Evolutionary conservation across 2,329 filamentous ascomycete genomes (phyloP).

Genomic region (Aureobasidium zeae): DNA sequence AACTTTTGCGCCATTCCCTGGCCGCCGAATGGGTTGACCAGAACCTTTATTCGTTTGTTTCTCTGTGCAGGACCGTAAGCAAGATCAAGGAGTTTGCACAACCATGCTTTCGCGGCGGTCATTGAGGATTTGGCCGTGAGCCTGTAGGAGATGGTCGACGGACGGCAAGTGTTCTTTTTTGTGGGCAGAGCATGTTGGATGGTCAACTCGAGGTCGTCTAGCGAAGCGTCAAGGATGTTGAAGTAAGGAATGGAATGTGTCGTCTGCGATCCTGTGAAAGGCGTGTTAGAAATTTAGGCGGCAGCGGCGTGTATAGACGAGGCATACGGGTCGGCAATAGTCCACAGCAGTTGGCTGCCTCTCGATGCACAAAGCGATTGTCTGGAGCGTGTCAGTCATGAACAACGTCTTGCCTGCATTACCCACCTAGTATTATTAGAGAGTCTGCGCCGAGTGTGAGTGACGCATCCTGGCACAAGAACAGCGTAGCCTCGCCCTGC

Average conservation of each 20-base stretch:
- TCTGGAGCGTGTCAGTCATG: constrained; percentile 33
- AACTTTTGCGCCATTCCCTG: constrained; percentile 65
- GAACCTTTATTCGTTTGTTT: constrained; percentile 70
- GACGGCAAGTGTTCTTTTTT: constrained; percentile 45
- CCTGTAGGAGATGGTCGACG: constrained; percentile 53
- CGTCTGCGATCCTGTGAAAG: constrained; percentile 30
- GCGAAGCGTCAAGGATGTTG: constrained; percentile 74
- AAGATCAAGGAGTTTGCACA: constrained; percentile 53
- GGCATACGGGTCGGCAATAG: constrained; percentile 42
- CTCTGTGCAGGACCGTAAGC: constrained; percentile 62
- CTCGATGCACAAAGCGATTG: constrained; percentile 43
- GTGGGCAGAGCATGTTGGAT: constrained; percentile 62
- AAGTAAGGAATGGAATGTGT: constrained; percentile 62
- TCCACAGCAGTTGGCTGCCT: constrained; percentile 47
- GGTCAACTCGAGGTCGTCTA: constrained; percentile 50
- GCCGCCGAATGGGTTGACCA: constrained; percentile 86
- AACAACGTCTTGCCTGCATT: too few species aligned
- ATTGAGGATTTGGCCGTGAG: constrained; percentile 43
- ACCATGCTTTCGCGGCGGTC: constrained; percentile 50
- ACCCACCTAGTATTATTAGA: constrained; percentile 49
- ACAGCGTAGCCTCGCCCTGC: constrained; percentile 31
- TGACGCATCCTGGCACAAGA: constrained; percentile 48
- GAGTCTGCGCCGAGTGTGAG: constrained; percentile 53
- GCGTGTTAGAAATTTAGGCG: constrained; percentile 10
- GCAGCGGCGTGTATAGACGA: neutral